phyloP scores from a whole-genome alignment of 2,329 filamentous ascomycete species.

The Colletotrichum higginsianum region DNA sequence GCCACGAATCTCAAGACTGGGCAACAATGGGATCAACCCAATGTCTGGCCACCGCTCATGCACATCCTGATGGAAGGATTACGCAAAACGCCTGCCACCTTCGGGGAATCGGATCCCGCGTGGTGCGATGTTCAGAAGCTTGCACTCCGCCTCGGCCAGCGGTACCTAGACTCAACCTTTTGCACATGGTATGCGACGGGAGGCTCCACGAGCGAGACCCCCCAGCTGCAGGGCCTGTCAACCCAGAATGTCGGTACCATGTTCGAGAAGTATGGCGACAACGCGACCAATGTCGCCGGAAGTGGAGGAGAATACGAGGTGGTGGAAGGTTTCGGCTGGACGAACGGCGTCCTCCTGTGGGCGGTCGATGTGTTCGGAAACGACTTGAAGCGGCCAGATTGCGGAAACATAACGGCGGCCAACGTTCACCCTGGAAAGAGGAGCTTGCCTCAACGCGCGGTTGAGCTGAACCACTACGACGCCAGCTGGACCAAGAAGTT shows the following conservation, averaged over 20 bases:
- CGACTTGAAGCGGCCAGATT: constrained; percentile 69
- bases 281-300: constrained; percentile 72
- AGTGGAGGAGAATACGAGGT: constrained; percentile 79
- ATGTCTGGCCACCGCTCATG: constrained; percentile 78
- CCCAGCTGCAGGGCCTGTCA: constrained; percentile 63
- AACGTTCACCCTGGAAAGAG: constrained; percentile 52
- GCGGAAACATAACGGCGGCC: constrained; percentile 64
- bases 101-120: constrained; percentile 66
- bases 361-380: constrained; percentile 73
- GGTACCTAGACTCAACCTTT: constrained; percentile 77
- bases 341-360: constrained; percentile 79
- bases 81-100: constrained; percentile 71
- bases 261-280: constrained; percentile 79
- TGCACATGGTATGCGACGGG: constrained; percentile 80
- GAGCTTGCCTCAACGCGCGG: constrained; percentile 54
- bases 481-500: constrained; percentile 65
- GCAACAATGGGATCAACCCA: constrained; percentile 80
- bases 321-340: constrained; percentile 80
- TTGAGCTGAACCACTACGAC: constrained; percentile 63
- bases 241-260: constrained; percentile 69
- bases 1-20: constrained; percentile 73
- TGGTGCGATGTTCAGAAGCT: constrained; percentile 69
- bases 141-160: constrained; percentile 72
- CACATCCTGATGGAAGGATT: constrained; percentile 76
- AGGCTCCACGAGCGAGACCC: constrained; percentile 68